A percentile compares a stretch with the other conserved stretches of the same genome.
phyloP scores from a whole-genome alignment of 2,329 filamentous ascomycete species.

The Clonostachys chloroleuca region DNA sequence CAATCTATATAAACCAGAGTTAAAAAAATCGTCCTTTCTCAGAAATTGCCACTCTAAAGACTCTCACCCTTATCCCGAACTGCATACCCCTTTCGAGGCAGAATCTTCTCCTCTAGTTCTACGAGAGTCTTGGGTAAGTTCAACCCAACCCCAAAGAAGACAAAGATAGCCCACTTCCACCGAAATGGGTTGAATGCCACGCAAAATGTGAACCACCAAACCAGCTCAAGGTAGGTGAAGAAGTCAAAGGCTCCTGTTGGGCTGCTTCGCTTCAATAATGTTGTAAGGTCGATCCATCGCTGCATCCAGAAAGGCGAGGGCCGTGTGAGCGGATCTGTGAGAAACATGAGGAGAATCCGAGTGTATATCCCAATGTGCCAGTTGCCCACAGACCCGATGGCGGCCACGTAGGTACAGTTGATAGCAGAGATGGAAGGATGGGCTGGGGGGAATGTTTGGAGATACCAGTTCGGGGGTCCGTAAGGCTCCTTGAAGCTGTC shows the following conservation, averaged over 20 bases:
- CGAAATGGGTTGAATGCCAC: constrained; percentile 78
- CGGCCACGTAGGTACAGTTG: constrained; percentile 78
- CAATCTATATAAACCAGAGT: too few relatives aligned
- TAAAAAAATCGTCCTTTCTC: too few relatives aligned
- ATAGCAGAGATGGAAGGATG: constrained; percentile 73
- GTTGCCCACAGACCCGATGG: constrained; percentile 78
- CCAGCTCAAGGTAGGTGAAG: constrained; percentile 79
- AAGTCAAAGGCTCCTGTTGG: constrained; percentile 81
- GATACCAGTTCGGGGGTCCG: constrained; percentile 79
- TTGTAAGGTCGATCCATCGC: constrained; percentile 82
- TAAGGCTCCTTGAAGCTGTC: constrained; percentile 73
- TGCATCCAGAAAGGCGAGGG: constrained; percentile 74
- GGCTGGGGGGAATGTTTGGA: constrained; percentile 76
- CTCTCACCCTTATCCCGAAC: constrained; percentile 10
- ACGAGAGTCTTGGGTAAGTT: constrained; percentile 64
- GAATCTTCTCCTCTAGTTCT: constrained; percentile 56
- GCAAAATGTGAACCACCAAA: constrained; percentile 84
- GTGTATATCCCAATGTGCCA: constrained; percentile 92
- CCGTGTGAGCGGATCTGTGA: constrained; percentile 71
- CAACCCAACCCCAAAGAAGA: constrained; percentile 71
- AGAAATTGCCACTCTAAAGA: constrained; percentile 4
- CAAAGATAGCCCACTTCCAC: constrained; percentile 87
- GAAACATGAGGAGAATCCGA: constrained; percentile 79
- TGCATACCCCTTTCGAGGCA: constrained; percentile 42
- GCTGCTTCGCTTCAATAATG: constrained; percentile 61